Evolutionary conservation across 495 filamentous ascomycete species (phyloP).

Genomic region (Ascobolus immersus): DNA sequence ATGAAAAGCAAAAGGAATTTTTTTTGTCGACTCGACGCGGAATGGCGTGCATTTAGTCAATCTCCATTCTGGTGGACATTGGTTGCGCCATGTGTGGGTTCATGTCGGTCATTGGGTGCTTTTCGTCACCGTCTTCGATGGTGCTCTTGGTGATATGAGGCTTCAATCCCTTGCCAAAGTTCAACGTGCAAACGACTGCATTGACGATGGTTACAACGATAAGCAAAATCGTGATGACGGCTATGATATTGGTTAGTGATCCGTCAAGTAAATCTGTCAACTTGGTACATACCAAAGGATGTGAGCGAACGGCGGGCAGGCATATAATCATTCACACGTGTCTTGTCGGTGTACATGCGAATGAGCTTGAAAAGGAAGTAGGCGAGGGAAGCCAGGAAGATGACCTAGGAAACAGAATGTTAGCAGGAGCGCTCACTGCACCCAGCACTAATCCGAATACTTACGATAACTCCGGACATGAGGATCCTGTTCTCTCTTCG

Average conservation of each 20-base stretch:
- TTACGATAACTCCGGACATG: slow-evolving; percentile 44
- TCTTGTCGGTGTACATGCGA: slow-evolving; percentile 53
- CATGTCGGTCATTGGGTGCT: slow-evolving; percentile 45
- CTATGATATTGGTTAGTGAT: slow-evolving; percentile 15
- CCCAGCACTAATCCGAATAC: neutral
- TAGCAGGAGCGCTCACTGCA: slow-evolving; percentile 1
- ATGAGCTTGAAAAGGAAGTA: slow-evolving; percentile 98
- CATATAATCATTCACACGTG: slow-evolving; percentile 29
- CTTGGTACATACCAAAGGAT: slow-evolving; percentile 30
- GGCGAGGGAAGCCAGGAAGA: slow-evolving; percentile 71
- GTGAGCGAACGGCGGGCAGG: slow-evolving; percentile 61
- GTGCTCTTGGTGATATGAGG: slow-evolving; percentile 49
- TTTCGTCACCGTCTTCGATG: slow-evolving; percentile 37
- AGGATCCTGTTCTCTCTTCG: slow-evolving; percentile 55
- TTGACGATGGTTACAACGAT: slow-evolving; percentile 77
- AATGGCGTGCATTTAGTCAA: slow-evolving; percentile 38
- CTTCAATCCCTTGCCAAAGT: slow-evolving; percentile 80
- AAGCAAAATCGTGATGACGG: slow-evolving; percentile 67
- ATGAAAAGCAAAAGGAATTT: no score
- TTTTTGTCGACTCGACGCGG: no score
- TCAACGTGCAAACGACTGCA: slow-evolving; percentile 59
- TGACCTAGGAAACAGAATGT: slow-evolving; percentile 20
- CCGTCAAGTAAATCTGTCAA: neutral
- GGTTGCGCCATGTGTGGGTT: slow-evolving; percentile 34
- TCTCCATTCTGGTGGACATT: slow-evolving; percentile 55